phyloP scores from a whole-genome alignment of 1,284 basidiomycete species.

The Erythrobasidium hasegawianum region DNA sequence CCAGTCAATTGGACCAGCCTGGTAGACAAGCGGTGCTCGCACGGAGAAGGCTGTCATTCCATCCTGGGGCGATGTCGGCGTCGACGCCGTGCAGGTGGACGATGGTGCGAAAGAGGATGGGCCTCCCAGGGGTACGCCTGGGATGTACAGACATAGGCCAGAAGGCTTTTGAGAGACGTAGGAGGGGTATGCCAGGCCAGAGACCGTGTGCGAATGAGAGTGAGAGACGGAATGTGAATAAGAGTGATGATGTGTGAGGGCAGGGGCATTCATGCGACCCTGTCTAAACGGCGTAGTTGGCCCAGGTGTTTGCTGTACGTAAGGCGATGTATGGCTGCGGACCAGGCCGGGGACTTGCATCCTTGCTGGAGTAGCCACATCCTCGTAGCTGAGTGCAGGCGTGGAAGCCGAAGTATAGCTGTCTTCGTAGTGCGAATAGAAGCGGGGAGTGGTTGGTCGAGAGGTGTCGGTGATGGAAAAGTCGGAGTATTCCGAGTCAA shows the following conservation, averaged over 20 bases:
- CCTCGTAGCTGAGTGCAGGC: no score
- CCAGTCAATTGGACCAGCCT: constrained; percentile 28
- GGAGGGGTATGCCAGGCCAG: background rate
- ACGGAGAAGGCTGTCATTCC: background rate
- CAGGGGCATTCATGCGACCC: background rate
- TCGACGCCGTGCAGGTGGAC: background rate
- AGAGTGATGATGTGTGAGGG: background rate
- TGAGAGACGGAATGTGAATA: background rate
- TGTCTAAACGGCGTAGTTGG: no score
- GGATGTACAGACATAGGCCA: constrained; percentile 25
- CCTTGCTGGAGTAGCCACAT: no score
- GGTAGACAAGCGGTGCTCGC: constrained; percentile 6
- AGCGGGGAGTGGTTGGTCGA: no score
- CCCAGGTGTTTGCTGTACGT: background rate
- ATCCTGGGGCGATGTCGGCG: background rate
- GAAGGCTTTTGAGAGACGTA: constrained; percentile 3
- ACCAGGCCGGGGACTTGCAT: background rate
- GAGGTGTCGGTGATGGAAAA: no score
- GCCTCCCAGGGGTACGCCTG: background rate
- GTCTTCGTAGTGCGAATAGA: background rate
- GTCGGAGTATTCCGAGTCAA: no score
- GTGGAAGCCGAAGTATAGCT: no score
- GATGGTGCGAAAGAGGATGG: background rate
- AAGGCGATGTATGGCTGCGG: background rate
- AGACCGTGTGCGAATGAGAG: constrained; percentile 1